Evolutionary conservation across 1,284 basidiomycete species (phyloP), one percentile per base, ranked within the genome.

Genomic region (Pterulicium gracile): DNA sequence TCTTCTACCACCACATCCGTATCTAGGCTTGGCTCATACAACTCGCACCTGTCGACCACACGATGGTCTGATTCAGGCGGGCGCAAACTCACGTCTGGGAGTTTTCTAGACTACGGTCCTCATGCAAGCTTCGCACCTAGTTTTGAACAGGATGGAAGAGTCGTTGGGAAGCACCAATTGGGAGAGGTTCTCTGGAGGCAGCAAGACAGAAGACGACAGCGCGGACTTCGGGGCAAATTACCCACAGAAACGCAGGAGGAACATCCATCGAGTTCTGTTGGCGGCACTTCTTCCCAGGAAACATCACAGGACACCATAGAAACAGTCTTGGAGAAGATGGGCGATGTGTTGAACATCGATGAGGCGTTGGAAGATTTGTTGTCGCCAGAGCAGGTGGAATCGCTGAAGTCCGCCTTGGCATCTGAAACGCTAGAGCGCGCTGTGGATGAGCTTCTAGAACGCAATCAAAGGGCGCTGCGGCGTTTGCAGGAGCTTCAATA

Each of bases 41-140:
- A 62, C 21, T 72, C 69, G 50, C 66, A 69, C 20, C 53, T 65
- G 1, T 56, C 64, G 45, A 59, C 63, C 35, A 51, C 56, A 43
- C 63, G 61, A 49, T 59, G 62, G 46, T 61, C 67, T 39, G 60
- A 67, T 27, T 68, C 72, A 3, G 60, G 66, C 0, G 64, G 75
- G 7, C 73, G 81, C 42, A 68, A 66, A 17, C 59, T 85, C 34
- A 72, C 75, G 42, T 69, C 75, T 24, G 83, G 81, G 44, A 61
- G 68, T 1, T 88, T 87, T 56, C 66, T 89, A 7, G 81, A 88
- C 58, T 89, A 89, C 56, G 86, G 87, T 0, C 69, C 72, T 4
- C 81, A 71, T 55, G 62, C 82, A 2, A 81, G 75, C 56, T 89
- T 89, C 60, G 85, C 85, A 0, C 86, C 86, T 2, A 66, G 69